A percentile compares a stretch with the other conserved stretches of the same genome.
Evolutionary conservation across 2,329 filamentous ascomycete genomes (phyloP).

Genomic region (Akanthomyces uredinophilus): DNA sequence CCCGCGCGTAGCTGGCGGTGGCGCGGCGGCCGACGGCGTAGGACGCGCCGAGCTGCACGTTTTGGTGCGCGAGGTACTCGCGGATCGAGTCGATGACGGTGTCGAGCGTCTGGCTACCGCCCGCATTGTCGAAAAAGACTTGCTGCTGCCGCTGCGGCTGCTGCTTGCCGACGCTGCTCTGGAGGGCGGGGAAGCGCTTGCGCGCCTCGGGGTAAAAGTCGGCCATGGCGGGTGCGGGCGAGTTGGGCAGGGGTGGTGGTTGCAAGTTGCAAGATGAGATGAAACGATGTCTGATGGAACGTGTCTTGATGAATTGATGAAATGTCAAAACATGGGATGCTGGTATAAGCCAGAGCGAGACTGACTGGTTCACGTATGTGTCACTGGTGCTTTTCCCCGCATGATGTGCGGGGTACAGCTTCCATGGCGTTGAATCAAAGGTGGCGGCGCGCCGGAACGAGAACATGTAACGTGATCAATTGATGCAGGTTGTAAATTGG

Average conservation of each 20-base stretch:
- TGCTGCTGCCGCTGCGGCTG: slow-evolving; percentile 41
- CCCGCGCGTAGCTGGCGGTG: slow-evolving; percentile 53
- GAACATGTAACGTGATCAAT: too few species aligned
- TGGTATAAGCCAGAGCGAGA: neutral
- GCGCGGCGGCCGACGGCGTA: slow-evolving; percentile 58
- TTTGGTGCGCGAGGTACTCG: slow-evolving; percentile 61
- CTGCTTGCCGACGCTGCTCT: slow-evolving; percentile 42
- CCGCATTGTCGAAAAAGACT: slow-evolving; percentile 73
- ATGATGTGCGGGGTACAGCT: neutral
- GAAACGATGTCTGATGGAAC: too few species aligned
- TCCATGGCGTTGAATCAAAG: neutral
- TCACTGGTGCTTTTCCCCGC: neutral
- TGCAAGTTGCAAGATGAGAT: neutral
- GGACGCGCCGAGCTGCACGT: slow-evolving; percentile 70
- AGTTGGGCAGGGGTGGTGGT: too few species aligned
- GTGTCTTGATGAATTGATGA: neutral
- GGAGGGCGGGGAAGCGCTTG: slow-evolving; percentile 58
- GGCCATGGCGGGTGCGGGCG: neutral
- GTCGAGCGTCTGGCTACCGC: slow-evolving; percentile 65
- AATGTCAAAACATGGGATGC: too few species aligned
- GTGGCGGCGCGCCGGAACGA: neutral
- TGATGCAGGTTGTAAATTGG: too few species aligned
- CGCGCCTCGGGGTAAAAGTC: slow-evolving; percentile 11
- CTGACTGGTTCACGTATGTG: neutral
- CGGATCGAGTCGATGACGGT: slow-evolving; percentile 61